Percentiles rank a stretch among this genome's conserved stretches.
These are phyloP conservation scores for Citrus unshiu DNA, from an alignment of 345 rosid species.

Conservation along the genomic window DNA sequence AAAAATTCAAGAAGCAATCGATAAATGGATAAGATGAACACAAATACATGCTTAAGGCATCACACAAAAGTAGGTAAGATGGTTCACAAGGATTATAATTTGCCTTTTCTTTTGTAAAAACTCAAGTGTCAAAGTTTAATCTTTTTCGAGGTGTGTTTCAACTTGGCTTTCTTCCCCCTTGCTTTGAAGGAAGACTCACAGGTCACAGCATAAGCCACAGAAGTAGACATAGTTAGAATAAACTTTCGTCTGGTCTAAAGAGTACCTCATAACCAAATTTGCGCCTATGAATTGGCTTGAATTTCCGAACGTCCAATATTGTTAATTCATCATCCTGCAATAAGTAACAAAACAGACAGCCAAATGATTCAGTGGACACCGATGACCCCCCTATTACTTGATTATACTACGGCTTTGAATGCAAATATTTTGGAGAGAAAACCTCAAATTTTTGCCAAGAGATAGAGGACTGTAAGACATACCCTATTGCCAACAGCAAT, in stretches of 20 bases:
- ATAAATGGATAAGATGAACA: background rate
- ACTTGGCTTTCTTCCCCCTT: background rate
- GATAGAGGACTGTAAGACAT: conserved; percentile 25
- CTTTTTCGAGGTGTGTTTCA: background rate
- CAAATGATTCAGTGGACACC: conserved; percentile 5
- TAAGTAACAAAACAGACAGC: conserved; percentile 8
- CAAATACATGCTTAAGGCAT: background rate
- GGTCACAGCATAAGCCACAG: background rate
- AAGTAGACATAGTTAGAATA: background rate
- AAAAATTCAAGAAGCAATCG: background rate
- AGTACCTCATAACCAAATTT: conserved; percentile 91
- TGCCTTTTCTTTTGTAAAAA: background rate
- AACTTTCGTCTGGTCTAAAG: background rate
- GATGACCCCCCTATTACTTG: conserved; percentile 1
- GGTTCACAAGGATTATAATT: background rate
- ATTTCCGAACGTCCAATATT: conserved; percentile 92
- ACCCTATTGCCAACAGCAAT: conserved; percentile 98
- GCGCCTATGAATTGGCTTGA: conserved; percentile 84
- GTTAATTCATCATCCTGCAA: conserved; percentile 92
- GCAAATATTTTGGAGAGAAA: background rate
- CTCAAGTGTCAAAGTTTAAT: background rate
- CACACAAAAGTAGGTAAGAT: background rate
- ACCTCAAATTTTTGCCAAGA: background rate
- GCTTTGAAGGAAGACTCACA: background rate
- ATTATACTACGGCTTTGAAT: background rate